A percentile compares a stretch with the other conserved stretches of the same genome.
Conservation (phyloP, 2,329 filamentous ascomycete species). For the Pestalotiopsis sp. region DNA sequence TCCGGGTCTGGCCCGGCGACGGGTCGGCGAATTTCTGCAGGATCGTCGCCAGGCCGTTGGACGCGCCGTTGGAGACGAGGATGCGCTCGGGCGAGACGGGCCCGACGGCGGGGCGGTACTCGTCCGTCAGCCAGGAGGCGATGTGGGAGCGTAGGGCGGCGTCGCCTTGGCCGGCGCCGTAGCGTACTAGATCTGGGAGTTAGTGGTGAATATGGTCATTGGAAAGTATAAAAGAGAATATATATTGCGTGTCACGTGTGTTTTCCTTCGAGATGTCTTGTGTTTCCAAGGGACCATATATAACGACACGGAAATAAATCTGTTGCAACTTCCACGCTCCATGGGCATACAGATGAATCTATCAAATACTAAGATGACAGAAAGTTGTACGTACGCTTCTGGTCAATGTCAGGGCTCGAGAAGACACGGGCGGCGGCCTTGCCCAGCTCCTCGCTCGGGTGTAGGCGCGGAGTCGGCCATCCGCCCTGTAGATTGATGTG, state of each 20-base stretch:
- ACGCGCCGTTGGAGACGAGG: conserved; percentile 9
- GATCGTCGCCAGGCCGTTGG: conserved; percentile 1
- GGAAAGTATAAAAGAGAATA: not conserved
- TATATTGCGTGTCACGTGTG: not conserved
- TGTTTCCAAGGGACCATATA: not conserved
- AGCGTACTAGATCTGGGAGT: not conserved
- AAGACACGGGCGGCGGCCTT: not conserved
- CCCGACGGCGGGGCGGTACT: not conserved
- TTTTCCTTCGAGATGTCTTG: not conserved
- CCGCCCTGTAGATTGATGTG: conserved; percentile 6
- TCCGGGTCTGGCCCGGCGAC: not conserved
- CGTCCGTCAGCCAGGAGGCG: not conserved
- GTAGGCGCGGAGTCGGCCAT: conserved; percentile 7
- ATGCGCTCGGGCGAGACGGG: not conserved
- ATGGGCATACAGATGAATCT: no score
- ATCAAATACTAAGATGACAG: not conserved
- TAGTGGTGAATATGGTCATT: not conserved
- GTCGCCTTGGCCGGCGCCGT: not conserved
- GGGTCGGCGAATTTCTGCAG: conserved; percentile 10
- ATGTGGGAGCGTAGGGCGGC: not conserved
- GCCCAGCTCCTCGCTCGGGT: not conserved
- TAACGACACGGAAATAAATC: no score
- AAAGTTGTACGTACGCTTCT: not conserved
- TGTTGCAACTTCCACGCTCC: no score
- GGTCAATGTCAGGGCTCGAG: not conserved